These are phyloP conservation scores for Shiraia sp. DNA, from an alignment of 2,329 filamentous ascomycete genomes.

Conservation along the genomic window DNA sequence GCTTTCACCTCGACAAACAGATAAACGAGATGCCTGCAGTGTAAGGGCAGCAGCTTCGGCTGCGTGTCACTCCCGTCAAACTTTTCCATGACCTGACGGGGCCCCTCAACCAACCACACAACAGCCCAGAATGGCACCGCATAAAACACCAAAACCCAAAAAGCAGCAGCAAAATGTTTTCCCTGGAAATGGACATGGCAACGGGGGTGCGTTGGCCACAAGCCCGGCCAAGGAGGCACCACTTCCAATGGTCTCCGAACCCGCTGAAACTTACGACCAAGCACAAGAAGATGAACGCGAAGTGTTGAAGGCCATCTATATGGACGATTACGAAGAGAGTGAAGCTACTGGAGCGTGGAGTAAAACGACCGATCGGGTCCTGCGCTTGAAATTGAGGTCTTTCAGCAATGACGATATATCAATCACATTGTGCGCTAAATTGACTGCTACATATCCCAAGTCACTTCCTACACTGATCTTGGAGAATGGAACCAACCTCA, in stretches of 20 bases:
- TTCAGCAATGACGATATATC: slow-evolving; percentile 72
- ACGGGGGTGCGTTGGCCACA: slow-evolving; percentile 15
- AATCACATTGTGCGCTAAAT: slow-evolving; percentile 73
- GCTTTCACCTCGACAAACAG: slow-evolving; percentile 16
- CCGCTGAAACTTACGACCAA: slow-evolving; percentile 71
- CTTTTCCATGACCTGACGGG: slow-evolving; percentile 34
- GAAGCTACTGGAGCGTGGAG: slow-evolving; percentile 81
- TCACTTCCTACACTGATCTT: slow-evolving; percentile 74
- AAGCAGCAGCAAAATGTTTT: slow-evolving; percentile 38
- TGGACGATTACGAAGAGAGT: slow-evolving; percentile 81
- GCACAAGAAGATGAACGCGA: slow-evolving; percentile 87
- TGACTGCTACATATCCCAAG: slow-evolving; percentile 91
- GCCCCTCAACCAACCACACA: slow-evolving; percentile 37
- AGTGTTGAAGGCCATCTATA: slow-evolving; percentile 84
- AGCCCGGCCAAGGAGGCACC: slow-evolving; percentile 34
- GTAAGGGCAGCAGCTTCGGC: slow-evolving; percentile 53
- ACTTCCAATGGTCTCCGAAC: slow-evolving; percentile 38
- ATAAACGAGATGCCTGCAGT: slow-evolving; percentile 42
- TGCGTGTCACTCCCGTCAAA: slow-evolving; percentile 46
- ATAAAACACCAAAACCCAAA: slow-evolving; percentile 50
- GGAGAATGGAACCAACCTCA: slow-evolving; percentile 66
- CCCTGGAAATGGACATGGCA: slow-evolving; percentile 29
- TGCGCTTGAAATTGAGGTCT: slow-evolving; percentile 78
- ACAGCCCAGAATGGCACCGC: slow-evolving; percentile 51
- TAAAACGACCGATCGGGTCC: slow-evolving; percentile 77